Base-by-base conservation (phyloP, 192 early-diverging fungal species). In the Funneliformis mosseae region DNA sequence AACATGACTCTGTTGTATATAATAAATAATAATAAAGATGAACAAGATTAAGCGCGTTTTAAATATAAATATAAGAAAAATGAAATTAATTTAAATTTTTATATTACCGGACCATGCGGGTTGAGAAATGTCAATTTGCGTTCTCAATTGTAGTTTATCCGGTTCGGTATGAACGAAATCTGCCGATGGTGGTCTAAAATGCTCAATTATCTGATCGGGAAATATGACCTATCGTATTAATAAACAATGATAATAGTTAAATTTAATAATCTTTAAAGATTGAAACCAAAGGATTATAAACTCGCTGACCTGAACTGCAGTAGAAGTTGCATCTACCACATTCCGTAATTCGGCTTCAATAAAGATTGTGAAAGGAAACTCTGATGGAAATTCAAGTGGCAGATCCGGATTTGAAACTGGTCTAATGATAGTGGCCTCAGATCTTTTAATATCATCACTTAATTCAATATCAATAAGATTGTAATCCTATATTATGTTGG, bases 101-200 rank as follows among this genome's bases (percentile, higher is more conserved):
- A 74, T 76, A 61, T 38, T 59, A 79, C 67, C 67, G n/a, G 78
- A 71, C 78, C 78, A 79, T 10, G 78, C 23, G 10, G 67, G 50
- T 59, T 70, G 78, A 60, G 78, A 79, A 42, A 79, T 79, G 14
- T 79, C 78, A 3, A 79, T 70, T 28, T 50, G 68, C 28, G 78
- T 79, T 70, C 45, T 64, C 18, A 79, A 39, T 21, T 71, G 78
- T 60, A 41, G 60, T 28, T 79, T 41, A 79, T 62, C n/a, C 8
- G 46, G 21, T 25, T 46, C 41, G 7, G 23, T 61, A 21, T 21
- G 0, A n/a, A 79, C 27, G 38, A 79, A 79, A 27, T 78, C 45
- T 18, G 33, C 55, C 5, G 78, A 59, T 59, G 78, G 27, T 28
- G 78, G 45, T 25, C 67, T n/a, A 70, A 79, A 79, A 70, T 79